Percentiles rank a stretch among this genome's conserved stretches.
Evolutionary conservation across 345 rosid genomes (phyloP).

Genomic region (Ceriops decandra): DNA sequence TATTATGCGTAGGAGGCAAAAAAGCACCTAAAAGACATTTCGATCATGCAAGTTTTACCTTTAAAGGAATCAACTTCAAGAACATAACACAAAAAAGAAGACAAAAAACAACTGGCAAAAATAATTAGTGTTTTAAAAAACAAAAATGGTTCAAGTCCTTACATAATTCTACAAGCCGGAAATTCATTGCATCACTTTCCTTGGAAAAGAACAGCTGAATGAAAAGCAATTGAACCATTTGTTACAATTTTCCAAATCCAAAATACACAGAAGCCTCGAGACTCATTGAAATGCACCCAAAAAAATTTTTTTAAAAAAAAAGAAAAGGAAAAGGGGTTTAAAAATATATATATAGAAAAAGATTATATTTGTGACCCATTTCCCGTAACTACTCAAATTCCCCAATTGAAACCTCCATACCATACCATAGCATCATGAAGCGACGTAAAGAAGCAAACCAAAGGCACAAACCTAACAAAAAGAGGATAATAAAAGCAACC

Average conservation of each 20-base stretch:
- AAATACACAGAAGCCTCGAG: neutral
- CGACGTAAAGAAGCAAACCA: neutral
- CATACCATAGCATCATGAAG: neutral
- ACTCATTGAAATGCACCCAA: too few relatives aligned
- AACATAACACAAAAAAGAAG: neutral
- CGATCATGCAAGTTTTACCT: neutral
- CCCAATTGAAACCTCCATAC: neutral
- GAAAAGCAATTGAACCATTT: neutral
- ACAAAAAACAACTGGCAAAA: neutral
- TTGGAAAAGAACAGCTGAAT: too few relatives aligned
- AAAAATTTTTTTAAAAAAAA: too few relatives aligned
- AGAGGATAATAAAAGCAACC: neutral
- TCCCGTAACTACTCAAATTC: neutral
- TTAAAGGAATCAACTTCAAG: conserved; percentile 1
- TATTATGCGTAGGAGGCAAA: neutral
- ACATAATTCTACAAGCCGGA: too few relatives aligned
- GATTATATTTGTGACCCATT: neutral
- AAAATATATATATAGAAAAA: too few relatives aligned
- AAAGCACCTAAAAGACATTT: neutral
- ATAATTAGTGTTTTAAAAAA: too few relatives aligned
- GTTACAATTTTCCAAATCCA: neutral
- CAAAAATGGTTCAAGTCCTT: too few relatives aligned
- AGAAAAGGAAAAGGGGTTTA: too few relatives aligned
- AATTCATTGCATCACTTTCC: too few relatives aligned
- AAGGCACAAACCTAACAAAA: neutral